A percentile compares a stretch with the other conserved stretches of the same genome.
phyloP scores from a whole-genome alignment of 257 asterid species.

The Plectranthus barbatus region DNA sequence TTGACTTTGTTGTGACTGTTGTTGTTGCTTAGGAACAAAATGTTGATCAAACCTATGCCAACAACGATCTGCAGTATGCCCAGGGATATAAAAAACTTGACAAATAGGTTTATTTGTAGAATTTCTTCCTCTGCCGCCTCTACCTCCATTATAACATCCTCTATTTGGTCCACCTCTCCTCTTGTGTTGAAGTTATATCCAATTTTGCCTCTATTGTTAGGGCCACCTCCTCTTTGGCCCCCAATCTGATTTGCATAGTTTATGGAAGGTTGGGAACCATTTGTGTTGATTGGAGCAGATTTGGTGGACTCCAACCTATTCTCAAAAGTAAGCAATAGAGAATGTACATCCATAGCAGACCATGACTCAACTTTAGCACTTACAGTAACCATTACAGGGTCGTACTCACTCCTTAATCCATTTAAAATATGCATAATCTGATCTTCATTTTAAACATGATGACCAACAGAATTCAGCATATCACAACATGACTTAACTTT shows the following conservation, averaged over 20 bases:
- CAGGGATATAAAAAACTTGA: too few species aligned
- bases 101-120: too few species aligned
- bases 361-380: not conserved
- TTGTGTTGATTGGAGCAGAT: not conserved
- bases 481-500: too few species aligned
- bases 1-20: too few species aligned
- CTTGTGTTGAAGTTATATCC: too few species aligned
- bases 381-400: not conserved
- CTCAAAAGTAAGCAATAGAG: not conserved
- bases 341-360: not conserved
- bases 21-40: too few species aligned
- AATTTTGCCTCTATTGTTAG: too few species aligned
- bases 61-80: too few species aligned
- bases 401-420: not conserved
- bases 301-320: not conserved
- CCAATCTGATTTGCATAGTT: not conserved
- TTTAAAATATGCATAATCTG: not conserved
- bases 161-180: too few species aligned
- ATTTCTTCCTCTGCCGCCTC: too few species aligned
- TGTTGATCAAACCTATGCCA: too few species aligned
- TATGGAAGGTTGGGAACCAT: not conserved
- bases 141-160: too few species aligned
- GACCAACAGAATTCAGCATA: not conserved
- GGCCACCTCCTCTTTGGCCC: not conserved
- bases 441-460: not conserved